phyloP scores from a whole-genome alignment of 2,329 filamentous ascomycete genomes.

The Berkeleyomyces rouxiae region DNA sequence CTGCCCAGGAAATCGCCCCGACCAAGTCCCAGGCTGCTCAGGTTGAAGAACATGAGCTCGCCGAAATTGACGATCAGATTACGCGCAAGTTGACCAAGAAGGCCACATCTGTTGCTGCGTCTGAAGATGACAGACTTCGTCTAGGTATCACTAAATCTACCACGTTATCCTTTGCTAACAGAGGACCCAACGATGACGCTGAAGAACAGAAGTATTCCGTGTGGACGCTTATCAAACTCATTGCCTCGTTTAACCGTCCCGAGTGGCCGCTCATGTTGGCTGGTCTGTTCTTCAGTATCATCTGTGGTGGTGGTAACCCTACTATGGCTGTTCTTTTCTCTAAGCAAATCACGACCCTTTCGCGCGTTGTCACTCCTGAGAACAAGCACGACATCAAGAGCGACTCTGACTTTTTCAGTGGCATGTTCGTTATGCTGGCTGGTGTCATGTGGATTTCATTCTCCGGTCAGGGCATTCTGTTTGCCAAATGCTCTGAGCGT shows the following conservation, averaged over 20 bases:
- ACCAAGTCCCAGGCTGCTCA: constrained; percentile 29
- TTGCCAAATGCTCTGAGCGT: constrained; percentile 74
- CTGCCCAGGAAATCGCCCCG: constrained; percentile 66
- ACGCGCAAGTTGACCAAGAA: constrained; percentile 30
- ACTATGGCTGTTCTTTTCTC: constrained; percentile 64
- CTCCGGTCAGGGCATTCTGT: constrained; percentile 50
- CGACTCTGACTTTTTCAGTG: constrained; percentile 69
- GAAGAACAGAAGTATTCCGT: constrained; percentile 44
- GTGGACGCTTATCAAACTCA: constrained; percentile 62
- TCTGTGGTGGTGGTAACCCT: constrained; percentile 70
- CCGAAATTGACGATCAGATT: constrained; percentile 18
- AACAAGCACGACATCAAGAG: constrained; percentile 42
- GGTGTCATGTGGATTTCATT: constrained; percentile 56
- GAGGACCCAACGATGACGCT: constrained; percentile 26
- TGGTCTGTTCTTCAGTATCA: constrained; percentile 55
- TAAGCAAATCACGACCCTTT: constrained; percentile 64
- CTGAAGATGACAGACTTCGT: constrained; percentile 46
- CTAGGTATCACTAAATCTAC: constrained; percentile 39
- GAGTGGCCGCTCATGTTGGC: constrained; percentile 58
- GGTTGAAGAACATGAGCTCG: constrained; percentile 30
- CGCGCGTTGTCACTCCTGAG: constrained; percentile 31
- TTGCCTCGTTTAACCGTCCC: constrained; percentile 58
- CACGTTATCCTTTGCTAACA: constrained; percentile 50
- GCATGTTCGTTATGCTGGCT: constrained; percentile 78
- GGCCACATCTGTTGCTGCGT: constrained; percentile 31